phyloP scores from a whole-genome alignment of 306 rosid genomes.

The Quercus aquifolioides region DNA sequence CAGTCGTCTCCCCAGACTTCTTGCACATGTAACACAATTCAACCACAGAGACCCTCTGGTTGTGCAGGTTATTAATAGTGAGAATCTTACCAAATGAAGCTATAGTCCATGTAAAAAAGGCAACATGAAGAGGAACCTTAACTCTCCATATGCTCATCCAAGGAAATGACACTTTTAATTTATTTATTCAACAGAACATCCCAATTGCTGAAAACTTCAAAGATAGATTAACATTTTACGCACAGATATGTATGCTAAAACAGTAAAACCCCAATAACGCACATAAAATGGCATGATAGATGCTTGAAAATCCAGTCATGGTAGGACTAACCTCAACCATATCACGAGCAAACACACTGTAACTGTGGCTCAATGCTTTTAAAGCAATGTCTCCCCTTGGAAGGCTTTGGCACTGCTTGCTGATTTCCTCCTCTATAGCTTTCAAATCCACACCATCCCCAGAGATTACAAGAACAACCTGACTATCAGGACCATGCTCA shows the following conservation, averaged over 20 bases:
- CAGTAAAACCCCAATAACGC: neutral
- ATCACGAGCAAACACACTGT: constrained; percentile 75
- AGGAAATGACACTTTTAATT: neutral
- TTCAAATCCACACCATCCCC: constrained; percentile 81
- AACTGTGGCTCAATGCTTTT: constrained; percentile 90
- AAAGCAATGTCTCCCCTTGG: constrained; percentile 91
- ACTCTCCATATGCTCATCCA: no score
- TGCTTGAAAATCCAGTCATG: neutral
- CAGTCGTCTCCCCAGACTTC: no score
- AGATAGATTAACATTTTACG: neutral
- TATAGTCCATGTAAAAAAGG: no score
- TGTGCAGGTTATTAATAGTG: no score
- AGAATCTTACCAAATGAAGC: no score
- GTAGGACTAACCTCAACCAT: constrained; percentile 80
- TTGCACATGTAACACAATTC: no score
- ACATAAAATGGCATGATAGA: neutral
- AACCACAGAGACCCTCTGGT: no score
- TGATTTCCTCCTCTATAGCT: constrained; percentile 79
- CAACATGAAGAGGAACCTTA: no score
- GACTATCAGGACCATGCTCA: constrained; percentile 99
- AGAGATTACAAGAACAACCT: constrained; percentile 90
- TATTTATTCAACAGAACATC: neutral
- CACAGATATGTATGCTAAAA: neutral
- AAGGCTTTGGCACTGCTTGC: constrained; percentile 83
- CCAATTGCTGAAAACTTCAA: neutral